Conservation (phyloP, 2,329 filamentous ascomycete species). For the Hymenoscyphus repandus region DNA sequence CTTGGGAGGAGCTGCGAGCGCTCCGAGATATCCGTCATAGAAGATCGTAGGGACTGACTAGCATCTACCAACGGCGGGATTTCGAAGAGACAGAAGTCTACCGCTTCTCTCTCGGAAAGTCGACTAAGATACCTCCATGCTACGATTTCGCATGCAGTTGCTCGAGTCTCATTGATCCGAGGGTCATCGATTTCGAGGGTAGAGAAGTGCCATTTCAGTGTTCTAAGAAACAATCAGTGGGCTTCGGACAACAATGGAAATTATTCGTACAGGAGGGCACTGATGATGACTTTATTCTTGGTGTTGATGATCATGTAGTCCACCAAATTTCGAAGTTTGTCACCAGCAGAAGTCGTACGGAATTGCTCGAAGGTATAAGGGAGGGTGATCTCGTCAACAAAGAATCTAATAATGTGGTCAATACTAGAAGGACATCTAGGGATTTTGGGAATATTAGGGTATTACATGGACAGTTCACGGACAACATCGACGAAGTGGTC, state of each 20-base stretch:
- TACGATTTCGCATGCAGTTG: slow-evolving; percentile 73
- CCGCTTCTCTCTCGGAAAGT: slow-evolving; percentile 66
- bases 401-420: slow-evolving; percentile 44
- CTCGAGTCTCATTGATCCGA: slow-evolving; percentile 62
- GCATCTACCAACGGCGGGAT: slow-evolving; percentile 41
- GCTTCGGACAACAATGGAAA: background rate
- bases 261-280: slow-evolving; percentile 62
- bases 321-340: slow-evolving; percentile 52
- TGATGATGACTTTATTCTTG: slow-evolving; percentile 65
- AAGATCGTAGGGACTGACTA: background rate
- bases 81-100: slow-evolving; percentile 70
- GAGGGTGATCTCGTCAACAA: slow-evolving; percentile 55
- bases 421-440: background rate
- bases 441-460: background rate
- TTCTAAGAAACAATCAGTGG: slow-evolving; percentile 41
- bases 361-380: slow-evolving; percentile 71
- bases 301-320: slow-evolving; percentile 58
- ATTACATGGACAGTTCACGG: slow-evolving; percentile 46
- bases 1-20: slow-evolving; percentile 27
- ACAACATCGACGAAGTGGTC: slow-evolving; percentile 59
- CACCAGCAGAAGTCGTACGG: slow-evolving; percentile 58
- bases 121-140: slow-evolving; percentile 73
- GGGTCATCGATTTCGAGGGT: slow-evolving; percentile 55
- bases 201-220: slow-evolving; percentile 69
- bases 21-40: slow-evolving; percentile 19